Conservation (phyloP, 495 filamentous ascomycete genomes). For the Echria macrotheca region DNA sequence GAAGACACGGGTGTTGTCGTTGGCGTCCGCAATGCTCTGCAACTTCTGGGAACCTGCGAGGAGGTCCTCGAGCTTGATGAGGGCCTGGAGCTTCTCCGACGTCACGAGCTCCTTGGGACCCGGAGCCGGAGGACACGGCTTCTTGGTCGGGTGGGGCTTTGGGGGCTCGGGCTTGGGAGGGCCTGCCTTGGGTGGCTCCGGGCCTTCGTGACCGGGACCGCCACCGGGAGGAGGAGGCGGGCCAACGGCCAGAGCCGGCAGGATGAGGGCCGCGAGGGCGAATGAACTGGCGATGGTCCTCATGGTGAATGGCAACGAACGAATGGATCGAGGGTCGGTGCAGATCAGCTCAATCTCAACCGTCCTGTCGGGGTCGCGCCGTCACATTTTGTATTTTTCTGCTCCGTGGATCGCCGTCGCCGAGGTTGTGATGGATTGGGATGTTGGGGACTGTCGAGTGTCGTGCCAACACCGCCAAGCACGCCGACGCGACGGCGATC, state of each 20-base stretch:
- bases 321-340: not conserved
- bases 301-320: not conserved
- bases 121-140: not conserved
- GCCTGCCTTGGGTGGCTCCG: no score
- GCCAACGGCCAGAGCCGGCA: not conserved
- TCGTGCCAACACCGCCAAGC: not conserved
- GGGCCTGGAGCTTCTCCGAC: conserved; percentile 21
- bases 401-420: no score
- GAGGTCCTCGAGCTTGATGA: conserved; percentile 39
- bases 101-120: conserved; percentile 12
- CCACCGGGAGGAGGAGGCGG: no score
- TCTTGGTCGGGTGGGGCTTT: not conserved
- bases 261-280: not conserved
- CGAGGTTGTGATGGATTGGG: no score
- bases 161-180: no score
- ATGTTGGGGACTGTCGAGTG: no score
- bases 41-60: conserved; percentile 40
- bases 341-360: no score
- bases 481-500: not conserved
- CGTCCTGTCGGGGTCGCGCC: no score
- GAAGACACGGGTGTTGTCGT: conserved; percentile 49
- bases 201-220: no score
- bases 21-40: conserved; percentile 35
- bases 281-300: not conserved
- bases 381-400: no score